Conservation (phyloP, 257 asterid genomes). For the Fraxinus americana region DNA sequence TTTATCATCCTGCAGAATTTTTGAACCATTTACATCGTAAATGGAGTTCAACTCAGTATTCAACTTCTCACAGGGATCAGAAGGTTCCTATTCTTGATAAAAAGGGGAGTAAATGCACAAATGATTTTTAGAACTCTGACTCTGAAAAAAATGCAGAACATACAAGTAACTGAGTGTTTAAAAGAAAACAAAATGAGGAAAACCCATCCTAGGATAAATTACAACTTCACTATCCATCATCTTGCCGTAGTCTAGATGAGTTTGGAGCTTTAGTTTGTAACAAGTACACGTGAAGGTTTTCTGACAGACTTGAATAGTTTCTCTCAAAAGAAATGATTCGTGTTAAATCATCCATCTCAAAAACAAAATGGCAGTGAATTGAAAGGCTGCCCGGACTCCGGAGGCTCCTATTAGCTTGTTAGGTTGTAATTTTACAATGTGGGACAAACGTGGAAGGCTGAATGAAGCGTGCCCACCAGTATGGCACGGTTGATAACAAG, state of each 20-base stretch:
- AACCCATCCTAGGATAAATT: not conserved
- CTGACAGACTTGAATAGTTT: not conserved
- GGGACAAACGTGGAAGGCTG: not conserved
- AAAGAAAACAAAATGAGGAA: no score
- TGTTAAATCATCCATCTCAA: not conserved
- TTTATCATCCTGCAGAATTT: not conserved
- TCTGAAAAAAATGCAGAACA: not conserved
- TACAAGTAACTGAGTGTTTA: no score
- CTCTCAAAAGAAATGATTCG: not conserved
- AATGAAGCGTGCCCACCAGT: not conserved
- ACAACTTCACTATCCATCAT: not conserved
- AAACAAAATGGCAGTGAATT: not conserved
- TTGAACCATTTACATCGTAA: not conserved
- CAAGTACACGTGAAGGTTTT: not conserved
- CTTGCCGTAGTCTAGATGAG: not conserved
- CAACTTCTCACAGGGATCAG: not conserved
- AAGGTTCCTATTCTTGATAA: slow-evolving; percentile 19
- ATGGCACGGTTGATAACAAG: not conserved
- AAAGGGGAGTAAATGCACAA: not conserved
- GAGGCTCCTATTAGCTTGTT: not conserved
- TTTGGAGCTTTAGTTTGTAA: not conserved
- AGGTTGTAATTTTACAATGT: not conserved
- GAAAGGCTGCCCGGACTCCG: not conserved
- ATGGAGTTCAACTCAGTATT: not conserved
- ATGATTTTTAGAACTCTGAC: not conserved